Evolutionary conservation across 768 basidiomycete genomes (phyloP), one percentile per base, ranked within the genome.

Genomic region (Pleurotus ostreatus): DNA sequence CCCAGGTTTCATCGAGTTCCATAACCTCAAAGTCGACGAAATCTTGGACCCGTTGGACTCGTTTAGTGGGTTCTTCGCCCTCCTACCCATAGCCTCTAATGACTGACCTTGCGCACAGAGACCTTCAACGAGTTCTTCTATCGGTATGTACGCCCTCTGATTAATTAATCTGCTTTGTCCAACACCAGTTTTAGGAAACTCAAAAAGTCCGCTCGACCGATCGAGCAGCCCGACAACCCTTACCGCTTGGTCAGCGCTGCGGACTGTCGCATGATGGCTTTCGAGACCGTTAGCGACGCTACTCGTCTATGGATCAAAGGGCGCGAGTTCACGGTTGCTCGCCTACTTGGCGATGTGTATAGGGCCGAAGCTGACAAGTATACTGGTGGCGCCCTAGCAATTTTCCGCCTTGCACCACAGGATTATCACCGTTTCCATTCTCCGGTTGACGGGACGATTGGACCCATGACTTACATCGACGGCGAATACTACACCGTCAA

Each of bases 401-500:
- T 97, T 55, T 98, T 98, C 73, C 78, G 95, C 15, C 75, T 97
- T 16, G 94, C 94, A 1, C 94, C 94, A 0, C 90, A 95, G 71
- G 95, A 98, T 63, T 98, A 98, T 64, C 95, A 98, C 70, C 88
- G 95, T 1, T 97, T 94, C 79, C 91, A 92, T 67, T 83, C 83
- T 0, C 91, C 92, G 0, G 89, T 95, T 18, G 90, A 92, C 58
- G 94, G 94, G 0, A 82, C 68, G 38, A 82, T 98, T 25, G 95
- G 94, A 15, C 76, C 76, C 34, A 92, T 94, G 84, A 85, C 82
- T 5, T 80, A 89, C 64, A 89, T 98, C 55, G 61, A 84, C 2
- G 96, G 96, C 5, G 93, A 96, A 65, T 98, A 97, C 70, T 98
- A 97, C 70, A 98, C 97, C 0, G 96, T 97, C 59, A 96, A 94